These are phyloP conservation scores for Thamnidium elegans DNA, from an alignment of 192 early-diverging fungal genomes.

Conservation along the genomic window DNA sequence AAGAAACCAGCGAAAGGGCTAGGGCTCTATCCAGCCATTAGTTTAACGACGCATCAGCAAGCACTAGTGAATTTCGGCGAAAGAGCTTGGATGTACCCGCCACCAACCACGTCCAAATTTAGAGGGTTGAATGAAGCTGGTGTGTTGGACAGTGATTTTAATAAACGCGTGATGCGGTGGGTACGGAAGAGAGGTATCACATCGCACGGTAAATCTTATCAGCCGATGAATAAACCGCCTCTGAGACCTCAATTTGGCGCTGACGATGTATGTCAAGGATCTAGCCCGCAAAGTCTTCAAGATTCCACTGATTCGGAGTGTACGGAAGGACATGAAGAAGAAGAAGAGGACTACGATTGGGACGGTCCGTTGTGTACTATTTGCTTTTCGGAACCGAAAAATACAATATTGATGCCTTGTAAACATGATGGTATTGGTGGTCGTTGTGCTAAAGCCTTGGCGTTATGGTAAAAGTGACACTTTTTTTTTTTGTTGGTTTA, in stretches of 20 bases:
- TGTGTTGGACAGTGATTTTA: conserved; percentile 1
- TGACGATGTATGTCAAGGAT: neutral
- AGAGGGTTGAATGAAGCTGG: conserved; percentile 21
- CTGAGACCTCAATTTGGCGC: conserved; percentile 6
- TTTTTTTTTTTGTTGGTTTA: neutral
- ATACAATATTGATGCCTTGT: conserved; percentile 28
- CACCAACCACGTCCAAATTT: conserved; percentile 8
- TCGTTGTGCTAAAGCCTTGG: conserved; percentile 23
- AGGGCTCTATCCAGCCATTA: conserved; percentile 68
- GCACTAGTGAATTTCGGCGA: conserved; percentile 70
- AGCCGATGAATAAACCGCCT: neutral
- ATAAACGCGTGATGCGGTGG: conserved; percentile 23
- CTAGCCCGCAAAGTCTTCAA: neutral
- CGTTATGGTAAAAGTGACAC: conserved; percentile 28
- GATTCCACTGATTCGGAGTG: neutral
- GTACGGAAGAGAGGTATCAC: conserved; percentile 4
- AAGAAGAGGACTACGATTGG: conserved; percentile 20
- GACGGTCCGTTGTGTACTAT: conserved; percentile 33
- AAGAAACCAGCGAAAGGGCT: neutral
- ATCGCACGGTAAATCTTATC: neutral
- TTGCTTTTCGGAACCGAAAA: conserved; percentile 34
- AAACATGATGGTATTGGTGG: conserved; percentile 29
- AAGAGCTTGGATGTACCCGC: conserved; percentile 35
- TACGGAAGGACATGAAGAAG: neutral
- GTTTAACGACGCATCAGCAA: conserved; percentile 70